phyloP scores from a whole-genome alignment of 2,329 filamentous ascomycete genomes.

The Sarocladiaceae sp. region DNA sequence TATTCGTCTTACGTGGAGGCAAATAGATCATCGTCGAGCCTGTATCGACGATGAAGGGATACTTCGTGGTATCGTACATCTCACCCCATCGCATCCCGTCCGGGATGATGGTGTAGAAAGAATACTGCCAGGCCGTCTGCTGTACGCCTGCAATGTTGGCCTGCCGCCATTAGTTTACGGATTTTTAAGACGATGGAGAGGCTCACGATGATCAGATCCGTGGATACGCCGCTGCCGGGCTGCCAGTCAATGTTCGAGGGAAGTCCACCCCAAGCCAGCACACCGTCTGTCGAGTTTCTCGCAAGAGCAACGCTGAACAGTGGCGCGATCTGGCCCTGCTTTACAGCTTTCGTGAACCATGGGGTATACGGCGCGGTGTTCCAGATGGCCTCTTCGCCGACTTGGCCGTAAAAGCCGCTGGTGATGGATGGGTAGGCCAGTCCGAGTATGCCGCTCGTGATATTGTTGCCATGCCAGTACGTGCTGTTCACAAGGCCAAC shows the following conservation, averaged over 20 bases:
- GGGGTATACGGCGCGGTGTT: slow-evolving; percentile 41
- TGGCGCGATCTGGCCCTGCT: slow-evolving; percentile 39
- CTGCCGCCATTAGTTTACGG: slow-evolving; percentile 22
- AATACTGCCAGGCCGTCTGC: slow-evolving; percentile 39
- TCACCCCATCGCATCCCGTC: slow-evolving; percentile 42
- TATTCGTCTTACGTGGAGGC: slow-evolving; percentile 37
- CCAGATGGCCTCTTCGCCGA: slow-evolving; percentile 32
- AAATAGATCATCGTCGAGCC: slow-evolving; percentile 48
- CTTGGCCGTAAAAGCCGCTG: slow-evolving; percentile 39
- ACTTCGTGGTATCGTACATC: slow-evolving; percentile 36
- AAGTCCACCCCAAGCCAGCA: slow-evolving; percentile 44
- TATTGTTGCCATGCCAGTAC: slow-evolving; percentile 48
- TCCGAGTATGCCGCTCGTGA: slow-evolving; percentile 46
- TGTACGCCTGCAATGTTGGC: slow-evolving; percentile 35
- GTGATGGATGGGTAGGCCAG: slow-evolving; percentile 48
- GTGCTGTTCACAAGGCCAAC: slow-evolving; percentile 45
- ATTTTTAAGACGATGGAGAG: background rate
- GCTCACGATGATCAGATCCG: slow-evolving; percentile 43
- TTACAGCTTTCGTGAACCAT: slow-evolving; percentile 44
- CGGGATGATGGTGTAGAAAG: slow-evolving; percentile 50
- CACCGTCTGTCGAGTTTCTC: slow-evolving; percentile 40
- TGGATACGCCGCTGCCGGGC: slow-evolving; percentile 18
- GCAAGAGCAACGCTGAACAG: slow-evolving; percentile 45
- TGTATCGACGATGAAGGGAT: slow-evolving; percentile 48
- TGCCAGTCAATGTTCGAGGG: slow-evolving; percentile 28